Evolutionary conservation across 1,139 yeast genomes (phyloP), one percentile per base, ranked within the genome.

Genomic region (Sugiyamaella neomexicana): DNA sequence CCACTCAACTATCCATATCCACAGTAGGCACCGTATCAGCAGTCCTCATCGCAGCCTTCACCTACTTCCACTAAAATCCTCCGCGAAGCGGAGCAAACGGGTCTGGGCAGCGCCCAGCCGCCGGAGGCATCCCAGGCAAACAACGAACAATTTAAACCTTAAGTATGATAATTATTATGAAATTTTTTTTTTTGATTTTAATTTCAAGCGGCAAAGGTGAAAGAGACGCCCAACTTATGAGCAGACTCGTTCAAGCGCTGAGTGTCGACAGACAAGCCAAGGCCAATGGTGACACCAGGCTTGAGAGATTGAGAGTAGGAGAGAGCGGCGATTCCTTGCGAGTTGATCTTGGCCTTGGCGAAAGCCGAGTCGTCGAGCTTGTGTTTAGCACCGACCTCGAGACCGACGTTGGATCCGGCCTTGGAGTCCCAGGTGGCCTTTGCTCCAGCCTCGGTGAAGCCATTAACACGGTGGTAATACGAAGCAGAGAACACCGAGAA

Each of bases 301-400:
- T 95, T 89, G 76, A 93, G 83, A 68, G 82, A 83, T 80, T 93
- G 98, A 73, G 95, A 88, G 86, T 93, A 93, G 63, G 97, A 82
- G 70, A 93, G 79, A 62, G 97, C 93, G 67, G 97, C 89, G 70
- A 90, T 80, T 78, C 99, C 99, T 64, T 95, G 86, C 78, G 93
- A 97, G 72, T 96, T 93, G 70, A 95, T 83, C 85, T 91, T 93
- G 67, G 96, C 98, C 86, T 91, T 91, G 74, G 90, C 87, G 70
- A 88, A 90, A 63, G 97, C 85, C 63, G 95, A 73, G 58, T 81
- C 75, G 79, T 93, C 98, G 71, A 93, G 83, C 66, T 81, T 78
- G 83, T 93, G 93, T 83, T 89, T 91, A 75, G 97, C 84, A 68
- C 97, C 99, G 66, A 91, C 89, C 81, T 95, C 99, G 69, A 95